phyloP scores from a whole-genome alignment of 2,329 filamentous ascomycete genomes.

The Fusarium falciforme region DNA sequence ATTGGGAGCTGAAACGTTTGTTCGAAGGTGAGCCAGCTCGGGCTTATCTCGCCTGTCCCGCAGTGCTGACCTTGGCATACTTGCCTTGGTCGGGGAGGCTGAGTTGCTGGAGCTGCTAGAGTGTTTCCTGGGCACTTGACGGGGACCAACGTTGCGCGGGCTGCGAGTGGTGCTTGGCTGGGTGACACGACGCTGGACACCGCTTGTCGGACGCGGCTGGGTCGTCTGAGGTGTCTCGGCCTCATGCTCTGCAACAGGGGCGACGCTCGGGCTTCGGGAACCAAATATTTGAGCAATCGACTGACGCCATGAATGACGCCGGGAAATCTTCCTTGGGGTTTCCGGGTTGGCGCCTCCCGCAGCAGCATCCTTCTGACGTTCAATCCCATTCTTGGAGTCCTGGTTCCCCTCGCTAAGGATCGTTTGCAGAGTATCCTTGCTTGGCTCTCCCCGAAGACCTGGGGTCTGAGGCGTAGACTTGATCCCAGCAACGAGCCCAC shows the following conservation, averaged over 20 bases:
- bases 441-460: slow-evolving; percentile 53
- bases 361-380: slow-evolving; percentile 8
- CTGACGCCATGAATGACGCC: slow-evolving; percentile 32
- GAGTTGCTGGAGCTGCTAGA: slow-evolving; percentile 10
- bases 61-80: background rate
- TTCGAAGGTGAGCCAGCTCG: slow-evolving; percentile 27
- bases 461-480: slow-evolving; percentile 52
- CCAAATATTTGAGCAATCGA: slow-evolving; percentile 33
- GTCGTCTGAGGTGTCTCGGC: slow-evolving; percentile 4
- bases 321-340: slow-evolving; percentile 19
- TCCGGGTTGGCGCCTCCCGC: background rate
- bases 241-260: slow-evolving; percentile 4
- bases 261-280: slow-evolving; percentile 23
- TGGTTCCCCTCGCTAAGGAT: slow-evolving; percentile 63
- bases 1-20: slow-evolving; percentile 42
- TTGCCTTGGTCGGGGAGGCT: slow-evolving; percentile 10
- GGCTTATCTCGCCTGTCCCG: slow-evolving; percentile 20
- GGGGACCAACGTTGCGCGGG: slow-evolving; percentile 6
- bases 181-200: slow-evolving; percentile 6
- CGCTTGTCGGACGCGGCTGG: slow-evolving; percentile 18
- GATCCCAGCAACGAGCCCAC: slow-evolving; percentile 19
- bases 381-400: slow-evolving; percentile 42
- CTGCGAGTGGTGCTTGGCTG: background rate
- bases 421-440: slow-evolving; percentile 61
- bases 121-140: slow-evolving; percentile 3